Base-by-base conservation (phyloP, 768 basidiomycete species). In the Lentinula raphanica region DNA sequence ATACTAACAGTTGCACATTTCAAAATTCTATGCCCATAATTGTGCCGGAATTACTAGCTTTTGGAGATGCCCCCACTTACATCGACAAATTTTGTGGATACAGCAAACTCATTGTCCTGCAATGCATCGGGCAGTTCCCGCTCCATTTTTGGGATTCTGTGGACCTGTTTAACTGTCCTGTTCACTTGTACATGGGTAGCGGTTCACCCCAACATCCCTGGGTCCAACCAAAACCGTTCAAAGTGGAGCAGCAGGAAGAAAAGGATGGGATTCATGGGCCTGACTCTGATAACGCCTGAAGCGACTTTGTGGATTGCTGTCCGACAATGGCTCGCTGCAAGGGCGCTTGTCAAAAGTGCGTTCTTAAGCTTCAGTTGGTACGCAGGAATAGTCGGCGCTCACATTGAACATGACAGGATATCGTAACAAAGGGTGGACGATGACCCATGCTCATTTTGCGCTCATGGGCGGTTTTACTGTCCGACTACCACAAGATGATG, bases 401-500 rank as follows among this genome's bases (percentile, higher is more conserved):
- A 40, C n/a, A 7, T n/a, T 40, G 17, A n/a, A 19, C 19, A 17
- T 40, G 15, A n/a, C n/a, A 40, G 39, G 39, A 40, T 19, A 40
- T 40, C 17, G 7, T 15, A 19, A 17, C 39, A 2, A 40, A 9
- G 57, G 39, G 3, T 36, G 32, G 35, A 53, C 12, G 5, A 48
- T 35, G 19, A 39, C 45, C 2, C 49, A 64, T 31, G 59, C 42
- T 0, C 59, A 59, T 31, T 63, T 60, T 46, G 59, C 59, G 5
- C 25, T 44, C 21, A 67, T 64, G 65, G 63, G 65, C 15, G 65
- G 63, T 5, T 64, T 64, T 49, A 51, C 54, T 2, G 9, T 35
- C 13, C 32, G 32, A 35, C 38, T 62, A 35, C 59, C 27, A 25
- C 59, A 54, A 6, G 28, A 42, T 11, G 21, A 44, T n/a, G 44